Base-by-base conservation (phyloP, 2,329 filamentous ascomycete genomes). In the Talaromyces marneffei region DNA sequence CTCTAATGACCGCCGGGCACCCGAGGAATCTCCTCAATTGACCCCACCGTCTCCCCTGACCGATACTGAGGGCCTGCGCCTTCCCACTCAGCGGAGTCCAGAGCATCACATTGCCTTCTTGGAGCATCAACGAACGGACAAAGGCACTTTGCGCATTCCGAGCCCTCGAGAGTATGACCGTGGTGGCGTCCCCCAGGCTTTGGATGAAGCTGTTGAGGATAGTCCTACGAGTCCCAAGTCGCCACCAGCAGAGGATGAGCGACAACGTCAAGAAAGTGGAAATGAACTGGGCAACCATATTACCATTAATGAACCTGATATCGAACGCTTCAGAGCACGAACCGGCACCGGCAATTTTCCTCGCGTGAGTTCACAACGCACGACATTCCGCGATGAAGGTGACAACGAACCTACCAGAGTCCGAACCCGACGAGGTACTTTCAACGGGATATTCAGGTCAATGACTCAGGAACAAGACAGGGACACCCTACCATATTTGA, bases 81-180 rank as follows among this genome's bases (percentile, higher is more conserved):
- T 87, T 9, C 83, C 84, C 0, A 73, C 77, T 3, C 80, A 77
- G 52, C 72, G 84, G 53, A 80, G 82, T 35, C 82, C 89, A 48
- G 89, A 91, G 59, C 88, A 92, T 64, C 91, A 96, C 70, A 95
- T 97, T 69, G 89, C 89, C 5, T 94, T 97, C 68, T 74, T 97
- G 14, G 86, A 96, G 72, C 87, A 89, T 33, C 93, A 97, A 72
- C 85, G 92, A 39, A 85, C 86, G 64, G 87, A 89, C 60, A 87
- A 86, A 58, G 86, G 87, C 35, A 86, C 92, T 0, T 78, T 97
- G 46, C 88, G 91, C 42, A 97, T 99, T 68, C 94, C 94, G 0
- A 92, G 92, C 20, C 94, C 94, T 0, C 83, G 92, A 67, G 94
- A 97, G 70, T 92, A 89, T 54, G 94, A 99, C 68, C 85, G 86